Base-by-base conservation (phyloP, 2,329 filamentous ascomycete genomes). In the Botryosphaeria dothidea region DNA sequence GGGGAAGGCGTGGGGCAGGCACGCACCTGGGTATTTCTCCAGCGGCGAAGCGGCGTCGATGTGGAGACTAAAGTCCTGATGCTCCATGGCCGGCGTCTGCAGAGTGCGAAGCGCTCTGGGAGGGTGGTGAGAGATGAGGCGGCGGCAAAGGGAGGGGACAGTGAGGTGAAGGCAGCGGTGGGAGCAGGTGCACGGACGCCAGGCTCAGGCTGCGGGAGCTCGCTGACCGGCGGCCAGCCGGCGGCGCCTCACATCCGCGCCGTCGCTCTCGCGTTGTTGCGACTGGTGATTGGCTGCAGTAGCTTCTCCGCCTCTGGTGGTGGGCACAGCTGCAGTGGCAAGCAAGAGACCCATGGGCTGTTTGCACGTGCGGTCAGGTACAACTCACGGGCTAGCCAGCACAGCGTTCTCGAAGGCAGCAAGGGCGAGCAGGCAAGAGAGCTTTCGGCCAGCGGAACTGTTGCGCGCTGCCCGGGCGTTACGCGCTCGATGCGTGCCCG, bases 1-100 rank as follows among this genome's bases (percentile, higher is more conserved):
- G 54, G 36, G 31, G 43, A 51, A 11, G 29, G 21, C 46, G 27
- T 49, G 25, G 69, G 67, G 46, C 25, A 15, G 19, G 49, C n/a
- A 68, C 72, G 66, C 51, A 78, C 77, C 76, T 63, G 77, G 76
- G 68, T 79, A 79, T 67, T 78, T 79, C 27, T 79, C 76, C 19
- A 77, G 68, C 15, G 71, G 69, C 36, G 71, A 70, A 21, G 68
- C 69, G 34, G 73, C 69, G 58, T 74, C 71, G 51, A 78, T 64
- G 68, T 77, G 76, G 48, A 78, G 43, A 74, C 74, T 74, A 51
- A 73, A 73, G 43, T 77, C 73, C 66, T 73, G 70, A 23, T 67
- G 41, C 29, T 61, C 45, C 57, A 61, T 61, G 41, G 57, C 45
- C 43, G 29, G 57, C 43, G 45, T 61, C 27, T 31, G 56, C 23